phyloP scores from a whole-genome alignment of 371 early-diverging fungal species.

The Circinella umbellata region DNA sequence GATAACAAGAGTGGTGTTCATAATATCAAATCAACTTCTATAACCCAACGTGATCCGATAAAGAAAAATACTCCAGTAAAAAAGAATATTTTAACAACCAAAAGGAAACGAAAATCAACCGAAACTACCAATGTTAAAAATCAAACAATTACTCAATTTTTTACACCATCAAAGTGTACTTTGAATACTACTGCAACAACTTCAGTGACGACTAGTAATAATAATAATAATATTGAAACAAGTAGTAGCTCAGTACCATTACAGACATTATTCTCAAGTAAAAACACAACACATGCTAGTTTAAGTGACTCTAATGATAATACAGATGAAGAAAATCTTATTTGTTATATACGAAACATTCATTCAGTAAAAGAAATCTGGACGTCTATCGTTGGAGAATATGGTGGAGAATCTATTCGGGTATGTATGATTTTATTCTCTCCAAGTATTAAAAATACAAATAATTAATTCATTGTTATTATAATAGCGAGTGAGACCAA shows the following conservation, averaged over 20 bases:
- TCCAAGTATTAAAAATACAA: neutral
- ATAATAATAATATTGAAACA: too few species aligned
- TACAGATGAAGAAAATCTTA: neutral
- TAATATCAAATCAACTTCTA: neutral
- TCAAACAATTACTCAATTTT: constrained; percentile 1
- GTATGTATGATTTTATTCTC: neutral
- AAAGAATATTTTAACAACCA: neutral
- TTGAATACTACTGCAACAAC: too few species aligned
- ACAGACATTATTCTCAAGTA: too few species aligned
- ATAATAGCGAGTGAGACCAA: neutral
- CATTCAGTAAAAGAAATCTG: constrained; percentile 5
- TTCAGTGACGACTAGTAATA: too few species aligned
- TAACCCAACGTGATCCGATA: neutral
- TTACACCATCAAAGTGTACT: neutral
- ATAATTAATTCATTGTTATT: neutral
- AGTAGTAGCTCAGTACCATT: too few species aligned
- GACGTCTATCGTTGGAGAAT: neutral
- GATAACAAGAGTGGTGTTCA: neutral
- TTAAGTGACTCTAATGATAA: too few species aligned
- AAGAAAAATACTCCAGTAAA: neutral
- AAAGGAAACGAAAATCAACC: constrained; percentile 1
- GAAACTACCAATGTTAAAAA: neutral
- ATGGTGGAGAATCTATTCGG: neutral
- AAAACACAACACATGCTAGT: too few species aligned
- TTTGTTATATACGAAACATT: neutral